Evolutionary conservation across 2,329 filamentous ascomycete species (phyloP), one percentile per base, ranked within the genome.

Genomic region (Westerdykella sp.): DNA sequence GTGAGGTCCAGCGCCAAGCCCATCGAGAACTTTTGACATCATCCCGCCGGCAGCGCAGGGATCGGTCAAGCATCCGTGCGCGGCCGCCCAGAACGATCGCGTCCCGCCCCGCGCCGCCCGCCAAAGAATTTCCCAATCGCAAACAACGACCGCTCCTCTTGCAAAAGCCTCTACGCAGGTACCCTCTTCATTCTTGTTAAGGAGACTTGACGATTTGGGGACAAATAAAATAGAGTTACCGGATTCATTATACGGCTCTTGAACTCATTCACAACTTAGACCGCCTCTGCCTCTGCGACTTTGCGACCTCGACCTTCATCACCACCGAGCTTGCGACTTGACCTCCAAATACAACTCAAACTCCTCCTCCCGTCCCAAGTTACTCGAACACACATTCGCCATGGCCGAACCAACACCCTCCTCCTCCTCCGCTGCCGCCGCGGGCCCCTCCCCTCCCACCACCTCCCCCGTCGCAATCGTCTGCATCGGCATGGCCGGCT

Each of bases 401-500:
- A 76, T 78, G 68, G 67, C 73, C 49, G 48, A 45, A 40, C 54
- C 18, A 28, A 16, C 47, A 21, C 36, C 43, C 22, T 40, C 55
- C 42, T 21, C 45, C 23, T 36, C 43, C 10, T 41, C 44, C 32
- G 46, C n/a, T n/a, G n/a, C n/a, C n/a, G n/a, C n/a, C n/a, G n/a
- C n/a, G n/a, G n/a, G n/a, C n/a, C n/a, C n/a, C n/a, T n/a, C 54
- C 3, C 41, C 40, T 2, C 5, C 43, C 35, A 35, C 47, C 42
- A 22, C 52, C 22, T 39, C 53, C 2, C 86, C 88, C 34, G 83
- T 87, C 37, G 80, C 87, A 48, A 83, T 98, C 47, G 89, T 97
- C 59, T 96, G 90, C 68, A 83, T 98, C 39, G 93, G 93, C 74
- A 97, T 97, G 91, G 93, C 93, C 59, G 91, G 93, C 57, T 95